Evolutionary conservation across 176 grass and related monocot species (phyloP), one percentile per base, ranked within the genome.

Genomic region (Oryza meridionalis): DNA sequence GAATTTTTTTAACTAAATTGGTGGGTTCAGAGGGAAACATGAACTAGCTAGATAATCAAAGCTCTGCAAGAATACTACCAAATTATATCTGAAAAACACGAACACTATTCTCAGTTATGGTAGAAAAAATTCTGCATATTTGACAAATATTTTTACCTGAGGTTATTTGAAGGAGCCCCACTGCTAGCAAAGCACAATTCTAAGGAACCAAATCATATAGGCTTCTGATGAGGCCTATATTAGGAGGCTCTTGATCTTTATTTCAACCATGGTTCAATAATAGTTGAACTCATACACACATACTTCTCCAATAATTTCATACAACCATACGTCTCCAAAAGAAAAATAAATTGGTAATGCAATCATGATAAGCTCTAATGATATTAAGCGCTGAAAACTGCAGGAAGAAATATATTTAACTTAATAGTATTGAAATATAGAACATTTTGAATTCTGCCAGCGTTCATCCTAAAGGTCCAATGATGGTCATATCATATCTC

Each of bases 1-100:
- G 27, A 70, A 70, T n/a, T 21, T 47, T 47, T 27, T 38, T 77
- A 87, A n/a, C 71, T 73, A 32, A 29, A 35, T 70, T 62, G 51
- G 4, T 70, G 8, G 6, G 40, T 70, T 70, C 50, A 63, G 61
- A 69, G 26, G 15, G 24, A 75, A 62, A 62, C 7, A 76, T 81
- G 6, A 72, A 65, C 67, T 21, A 55, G 33, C 9, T 33, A 77
- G 14, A 77, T 45, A 26, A 76, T 62, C 4, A 2, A 78, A 14
- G n/a, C 49, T 62, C 26, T 40, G 49, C 14, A 21, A 69, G 70
- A 70, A 50, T 70, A 72, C 29, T 72, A 49, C 42, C 42, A 43
- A 43, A 43, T 4, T 3, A n/a, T 65, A 70, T 15, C 50, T 51
- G 25, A 21, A 25, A 75, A 73, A 21, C 19, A 16, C 13, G 9